phyloP scores from a whole-genome alignment of 176 grass and related monocot genomes.

The Musa schizocarpa region DNA sequence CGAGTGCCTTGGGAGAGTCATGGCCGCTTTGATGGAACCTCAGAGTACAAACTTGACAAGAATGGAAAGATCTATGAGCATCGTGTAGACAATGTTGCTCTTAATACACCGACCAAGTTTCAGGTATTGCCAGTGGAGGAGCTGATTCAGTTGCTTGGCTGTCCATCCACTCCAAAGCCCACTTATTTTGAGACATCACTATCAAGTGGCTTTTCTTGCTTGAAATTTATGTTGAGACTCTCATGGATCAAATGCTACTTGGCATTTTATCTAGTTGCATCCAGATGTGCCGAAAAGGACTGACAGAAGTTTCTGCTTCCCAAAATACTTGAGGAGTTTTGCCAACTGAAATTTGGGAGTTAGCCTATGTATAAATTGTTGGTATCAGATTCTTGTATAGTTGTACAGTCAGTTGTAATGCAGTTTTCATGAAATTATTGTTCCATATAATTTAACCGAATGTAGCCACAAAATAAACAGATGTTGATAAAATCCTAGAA shows the following conservation, averaged over 20 bases:
- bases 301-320: slow-evolving; percentile 28
- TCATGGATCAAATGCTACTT: slow-evolving; percentile 58
- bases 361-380: too few relatives aligned
- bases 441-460: too few relatives aligned
- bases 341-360: too few relatives aligned
- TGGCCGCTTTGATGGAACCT: slow-evolving; percentile 82
- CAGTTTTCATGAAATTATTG: too few relatives aligned
- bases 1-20: slow-evolving; percentile 82
- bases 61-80: slow-evolving; percentile 94
- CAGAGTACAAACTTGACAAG: slow-evolving; percentile 84
- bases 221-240: slow-evolving; percentile 36
- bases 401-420: too few relatives aligned
- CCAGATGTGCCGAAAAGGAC: slow-evolving; percentile 42
- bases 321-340: not conserved
- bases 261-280: slow-evolving; percentile 31
- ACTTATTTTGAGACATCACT: slow-evolving; percentile 70
- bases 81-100: slow-evolving; percentile 72
- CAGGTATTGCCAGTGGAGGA: slow-evolving; percentile 61
- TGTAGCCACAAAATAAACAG: too few relatives aligned
- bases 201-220: slow-evolving; percentile 14
- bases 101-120: slow-evolving; percentile 62
- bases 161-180: slow-evolving; percentile 62
- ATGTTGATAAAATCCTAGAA: too few relatives aligned
- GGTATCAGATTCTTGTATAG: too few relatives aligned
- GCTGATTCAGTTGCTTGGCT: slow-evolving; percentile 59